Evolutionary conservation across 176 grass and related monocot genomes (phyloP).

Genomic region (Urochloa ruziziensis): DNA sequence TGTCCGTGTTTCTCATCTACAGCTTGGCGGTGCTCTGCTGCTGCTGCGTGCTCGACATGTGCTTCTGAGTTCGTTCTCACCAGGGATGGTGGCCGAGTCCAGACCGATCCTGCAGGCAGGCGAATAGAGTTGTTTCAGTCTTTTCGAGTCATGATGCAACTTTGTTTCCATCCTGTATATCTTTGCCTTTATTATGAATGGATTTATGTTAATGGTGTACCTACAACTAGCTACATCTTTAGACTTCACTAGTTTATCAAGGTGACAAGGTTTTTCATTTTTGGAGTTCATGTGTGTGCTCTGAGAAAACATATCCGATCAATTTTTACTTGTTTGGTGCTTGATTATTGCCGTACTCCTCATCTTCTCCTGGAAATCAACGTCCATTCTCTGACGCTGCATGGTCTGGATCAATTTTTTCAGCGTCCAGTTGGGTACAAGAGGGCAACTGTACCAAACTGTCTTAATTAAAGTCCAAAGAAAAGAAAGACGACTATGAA

Average conservation of each 20-base stretch:
- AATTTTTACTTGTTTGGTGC: neutral
- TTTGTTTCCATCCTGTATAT: neutral
- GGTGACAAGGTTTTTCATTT: neutral
- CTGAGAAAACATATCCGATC: neutral
- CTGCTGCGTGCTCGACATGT: constrained; percentile 73
- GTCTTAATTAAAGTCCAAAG: neutral
- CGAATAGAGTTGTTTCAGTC: no score
- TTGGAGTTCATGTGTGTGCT: neutral
- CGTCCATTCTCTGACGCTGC: neutral
- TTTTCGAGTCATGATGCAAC: no score
- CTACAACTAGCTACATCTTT: neutral
- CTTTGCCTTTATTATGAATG: neutral
- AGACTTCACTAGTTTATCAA: neutral
- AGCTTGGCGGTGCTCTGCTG: constrained; percentile 67
- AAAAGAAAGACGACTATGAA: neutral
- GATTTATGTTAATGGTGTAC: no score
- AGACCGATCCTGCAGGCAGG: no score
- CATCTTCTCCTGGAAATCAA: no score
- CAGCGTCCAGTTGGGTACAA: neutral
- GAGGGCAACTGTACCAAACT: neutral
- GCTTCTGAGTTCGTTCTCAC: constrained; percentile 22
- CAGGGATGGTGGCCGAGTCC: no score
- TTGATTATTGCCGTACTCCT: neutral
- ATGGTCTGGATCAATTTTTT: neutral
- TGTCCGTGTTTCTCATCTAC: neutral